A percentile compares a stretch with the other conserved stretches of the same genome.
phyloP scores from a whole-genome alignment of 495 filamentous ascomycete genomes.

The Staphylotrichum tortipilum region DNA sequence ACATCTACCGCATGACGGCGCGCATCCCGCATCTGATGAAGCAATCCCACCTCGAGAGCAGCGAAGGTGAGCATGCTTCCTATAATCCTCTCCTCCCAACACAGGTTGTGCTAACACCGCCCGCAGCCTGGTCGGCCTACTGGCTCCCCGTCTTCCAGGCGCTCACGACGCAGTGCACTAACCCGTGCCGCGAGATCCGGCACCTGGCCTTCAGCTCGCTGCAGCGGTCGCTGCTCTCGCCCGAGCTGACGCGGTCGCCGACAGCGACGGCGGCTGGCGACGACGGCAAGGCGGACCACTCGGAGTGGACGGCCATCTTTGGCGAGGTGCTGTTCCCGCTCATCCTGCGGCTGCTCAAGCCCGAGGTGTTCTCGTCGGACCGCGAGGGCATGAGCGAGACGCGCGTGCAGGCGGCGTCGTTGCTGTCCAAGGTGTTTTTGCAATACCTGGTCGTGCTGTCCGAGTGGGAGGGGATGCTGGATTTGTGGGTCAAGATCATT shows the following conservation, averaged over 20 bases:
- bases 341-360: slow-evolving; percentile 79
- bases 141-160: slow-evolving; percentile 93
- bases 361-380: slow-evolving; percentile 90
- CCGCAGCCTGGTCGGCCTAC: slow-evolving; percentile 85
- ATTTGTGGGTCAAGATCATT: slow-evolving; percentile 85
- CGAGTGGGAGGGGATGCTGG: slow-evolving; percentile 84
- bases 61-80: slow-evolving; percentile 53
- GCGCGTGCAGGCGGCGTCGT: slow-evolving; percentile 78
- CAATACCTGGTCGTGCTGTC: slow-evolving; percentile 82
- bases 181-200: slow-evolving; percentile 89
- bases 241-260: slow-evolving; percentile 64
- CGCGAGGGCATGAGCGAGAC: slow-evolving; percentile 93
- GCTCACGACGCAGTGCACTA: slow-evolving; percentile 81
- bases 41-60: slow-evolving; percentile 84
- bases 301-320: slow-evolving; percentile 87
- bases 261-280: no score
- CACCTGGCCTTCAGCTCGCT: slow-evolving; percentile 80
- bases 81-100: not conserved
- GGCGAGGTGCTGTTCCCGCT: slow-evolving; percentile 93
- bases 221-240: slow-evolving; percentile 75
- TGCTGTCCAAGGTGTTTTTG: slow-evolving; percentile 90
- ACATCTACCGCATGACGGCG: slow-evolving; percentile 70
- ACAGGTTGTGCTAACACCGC: slow-evolving; percentile 15
- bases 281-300: slow-evolving; percentile 7
- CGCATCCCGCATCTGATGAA: slow-evolving; percentile 79